Percentiles rank a stretch among this genome's conserved stretches.
Evolutionary conservation across 1,139 yeast genomes (phyloP).

Genomic region (Debaryomyces coudertii): DNA sequence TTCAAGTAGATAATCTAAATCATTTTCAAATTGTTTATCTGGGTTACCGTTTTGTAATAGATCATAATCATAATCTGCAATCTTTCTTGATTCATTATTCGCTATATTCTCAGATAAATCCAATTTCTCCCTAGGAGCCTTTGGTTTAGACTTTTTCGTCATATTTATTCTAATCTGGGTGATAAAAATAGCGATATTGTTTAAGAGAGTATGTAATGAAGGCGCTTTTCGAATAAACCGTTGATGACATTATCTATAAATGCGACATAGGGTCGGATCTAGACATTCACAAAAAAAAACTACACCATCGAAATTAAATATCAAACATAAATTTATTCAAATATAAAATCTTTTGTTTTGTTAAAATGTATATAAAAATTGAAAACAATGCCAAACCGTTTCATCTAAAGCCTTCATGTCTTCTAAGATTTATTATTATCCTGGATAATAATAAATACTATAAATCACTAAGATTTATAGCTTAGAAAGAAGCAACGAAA

Average conservation of each 20-base stretch:
- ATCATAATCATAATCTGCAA: conserved; percentile 22
- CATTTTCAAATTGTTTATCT: conserved; percentile 26
- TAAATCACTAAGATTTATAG: conserved; percentile 11
- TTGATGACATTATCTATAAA: neutral
- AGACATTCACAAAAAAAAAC: no score
- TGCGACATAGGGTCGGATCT: no score
- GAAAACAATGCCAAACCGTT: conserved; percentile 16
- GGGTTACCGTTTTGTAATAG: conserved; percentile 13
- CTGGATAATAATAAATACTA: conserved; percentile 12
- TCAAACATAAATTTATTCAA: conserved; percentile 14
- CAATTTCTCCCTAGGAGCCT: conserved; percentile 7
- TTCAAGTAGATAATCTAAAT: conserved; percentile 23
- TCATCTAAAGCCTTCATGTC: conserved; percentile 13
- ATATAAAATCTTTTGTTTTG: conserved; percentile 12
- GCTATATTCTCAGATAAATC: conserved; percentile 12
- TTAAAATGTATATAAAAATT: conserved; percentile 14
- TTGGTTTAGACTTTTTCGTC: conserved; percentile 3
- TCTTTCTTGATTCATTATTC: conserved; percentile 9
- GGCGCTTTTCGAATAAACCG: neutral
- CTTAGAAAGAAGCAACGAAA: conserved; percentile 83
- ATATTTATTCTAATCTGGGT: neutral
- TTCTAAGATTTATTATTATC: conserved; percentile 12
- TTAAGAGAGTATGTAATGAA: neutral
- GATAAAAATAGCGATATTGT: neutral
- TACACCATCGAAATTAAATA: conserved; percentile 3